A percentile compares a stretch with the other conserved stretches of the same genome.
These are phyloP conservation scores for Dryas drummondii DNA, from an alignment of 306 rosid genomes.

Conservation along the genomic window DNA sequence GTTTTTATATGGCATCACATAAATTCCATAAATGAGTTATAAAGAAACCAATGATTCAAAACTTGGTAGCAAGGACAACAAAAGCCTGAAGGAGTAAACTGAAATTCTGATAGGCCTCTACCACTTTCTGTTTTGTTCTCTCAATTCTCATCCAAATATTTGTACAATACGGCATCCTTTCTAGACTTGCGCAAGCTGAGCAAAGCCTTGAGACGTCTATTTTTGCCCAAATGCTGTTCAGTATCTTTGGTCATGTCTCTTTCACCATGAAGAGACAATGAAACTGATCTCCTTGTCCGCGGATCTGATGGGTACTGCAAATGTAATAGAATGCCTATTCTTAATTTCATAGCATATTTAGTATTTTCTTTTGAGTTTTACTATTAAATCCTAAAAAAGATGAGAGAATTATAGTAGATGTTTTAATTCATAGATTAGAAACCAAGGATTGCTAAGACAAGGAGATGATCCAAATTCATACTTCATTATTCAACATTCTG, in stretches of 20 bases:
- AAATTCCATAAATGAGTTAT: no score
- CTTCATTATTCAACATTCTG: not conserved
- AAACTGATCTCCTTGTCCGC: constrained; percentile 27
- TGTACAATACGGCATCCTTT: constrained; percentile 19
- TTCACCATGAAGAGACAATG: constrained; percentile 19
- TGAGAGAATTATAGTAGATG: no score
- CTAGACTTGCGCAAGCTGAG: constrained; percentile 31
- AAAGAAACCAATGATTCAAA: not conserved
- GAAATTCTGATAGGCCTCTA: not conserved
- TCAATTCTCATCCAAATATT: constrained; percentile 27
- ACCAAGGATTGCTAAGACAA: no score
- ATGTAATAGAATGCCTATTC: not conserved
- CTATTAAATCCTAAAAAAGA: no score
- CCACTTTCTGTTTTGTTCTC: not conserved
- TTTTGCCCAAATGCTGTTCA: constrained; percentile 9
- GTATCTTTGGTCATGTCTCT: constrained; percentile 18
- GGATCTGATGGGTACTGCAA: constrained; percentile 30
- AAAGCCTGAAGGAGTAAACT: not conserved
- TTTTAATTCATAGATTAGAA: no score
- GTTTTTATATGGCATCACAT: no score
- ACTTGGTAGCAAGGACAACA: not conserved
- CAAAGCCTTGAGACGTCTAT: constrained; percentile 32
- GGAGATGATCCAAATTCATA: no score
- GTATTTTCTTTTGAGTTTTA: no score
- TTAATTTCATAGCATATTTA: not conserved